These are phyloP conservation scores for Sphagnum fallax DNA, from an alignment of 228 moss, liverwort and hornwort genomes.

Conservation along the genomic window DNA sequence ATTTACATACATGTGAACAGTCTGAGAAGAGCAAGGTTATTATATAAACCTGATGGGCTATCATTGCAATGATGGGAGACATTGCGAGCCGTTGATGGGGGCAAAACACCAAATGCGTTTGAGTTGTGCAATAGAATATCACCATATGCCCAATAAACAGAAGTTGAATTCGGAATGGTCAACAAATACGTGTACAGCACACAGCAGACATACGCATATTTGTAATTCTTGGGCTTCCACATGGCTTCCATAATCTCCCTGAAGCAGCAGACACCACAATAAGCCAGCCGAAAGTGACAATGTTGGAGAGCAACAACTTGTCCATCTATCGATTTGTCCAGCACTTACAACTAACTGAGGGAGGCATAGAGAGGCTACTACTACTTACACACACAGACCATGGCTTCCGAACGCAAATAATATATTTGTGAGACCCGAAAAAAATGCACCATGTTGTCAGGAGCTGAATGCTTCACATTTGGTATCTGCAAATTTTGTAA, in stretches of 20 bases:
- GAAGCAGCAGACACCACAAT: conserved; percentile 1
- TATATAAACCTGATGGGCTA: conserved; percentile 17
- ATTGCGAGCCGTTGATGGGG: conserved; percentile 10
- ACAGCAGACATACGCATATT: conserved; percentile 10
- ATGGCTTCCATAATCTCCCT: conserved; percentile 31
- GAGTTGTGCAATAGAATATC: conserved; percentile 12
- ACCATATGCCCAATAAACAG: conserved; percentile 25
- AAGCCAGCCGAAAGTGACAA: background rate
- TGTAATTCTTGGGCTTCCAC: conserved; percentile 21
- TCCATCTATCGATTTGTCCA: too few relatives aligned
- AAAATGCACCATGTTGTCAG: conserved; percentile 7
- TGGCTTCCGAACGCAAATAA: conserved; percentile 11
- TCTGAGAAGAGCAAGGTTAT: too few relatives aligned
- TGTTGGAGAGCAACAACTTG: background rate
- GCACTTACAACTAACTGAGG: too few relatives aligned
- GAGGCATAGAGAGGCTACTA: background rate
- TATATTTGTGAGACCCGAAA: conserved; percentile 6
- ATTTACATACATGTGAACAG: too few relatives aligned
- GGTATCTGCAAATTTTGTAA: background rate
- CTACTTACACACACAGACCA: conserved; percentile 18
- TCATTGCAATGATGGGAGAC: conserved; percentile 20
- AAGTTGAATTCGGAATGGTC: conserved; percentile 15
- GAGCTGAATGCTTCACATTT: conserved; percentile 3
- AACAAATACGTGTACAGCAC: conserved; percentile 19
- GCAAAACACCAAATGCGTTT: conserved; percentile 20